Evolutionary conservation across 208 protist species (phyloP).

Genomic region (Wallacemonas sp.): DNA sequence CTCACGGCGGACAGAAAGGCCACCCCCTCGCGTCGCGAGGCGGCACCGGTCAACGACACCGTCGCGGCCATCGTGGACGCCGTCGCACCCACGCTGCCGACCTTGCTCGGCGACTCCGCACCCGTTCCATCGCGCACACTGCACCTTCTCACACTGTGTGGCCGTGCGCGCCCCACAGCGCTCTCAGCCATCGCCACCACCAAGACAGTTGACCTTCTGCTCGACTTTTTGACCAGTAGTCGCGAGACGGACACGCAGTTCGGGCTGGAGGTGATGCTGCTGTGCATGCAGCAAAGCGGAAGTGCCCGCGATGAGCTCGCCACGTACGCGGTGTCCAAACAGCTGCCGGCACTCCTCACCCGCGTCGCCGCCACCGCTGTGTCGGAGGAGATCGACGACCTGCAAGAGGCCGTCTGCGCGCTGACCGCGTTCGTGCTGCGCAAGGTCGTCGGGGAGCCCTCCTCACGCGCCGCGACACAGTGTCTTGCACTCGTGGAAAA

Average conservation of each 20-base stretch:
- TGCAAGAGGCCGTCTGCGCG: slow-evolving; percentile 38
- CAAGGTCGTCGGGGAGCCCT: slow-evolving; percentile 29
- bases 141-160: slow-evolving; percentile 75
- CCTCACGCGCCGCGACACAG: slow-evolving; percentile 35
- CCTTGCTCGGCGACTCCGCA: slow-evolving; percentile 68
- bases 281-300: slow-evolving; percentile 24
- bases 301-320: slow-evolving; percentile 14
- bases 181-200: slow-evolving; percentile 42
- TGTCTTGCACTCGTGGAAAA: slow-evolving; percentile 37
- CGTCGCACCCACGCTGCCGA: slow-evolving; percentile 37
- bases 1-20: slow-evolving; percentile 22
- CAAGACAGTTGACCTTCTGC: slow-evolving; percentile 18
- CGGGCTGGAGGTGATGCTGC: slow-evolving; percentile 1
- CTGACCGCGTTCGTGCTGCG: slow-evolving; percentile 46
- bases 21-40: slow-evolving; percentile 8
- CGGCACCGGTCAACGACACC: slow-evolving; percentile 21
- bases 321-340: slow-evolving; percentile 20
- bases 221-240: slow-evolving; percentile 30
- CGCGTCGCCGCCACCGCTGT: slow-evolving; percentile 40
- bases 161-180: slow-evolving; percentile 45
- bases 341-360: slow-evolving; percentile 46
- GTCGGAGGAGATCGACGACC: slow-evolving; percentile 35
- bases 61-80: slow-evolving; percentile 35
- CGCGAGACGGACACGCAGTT: slow-evolving; percentile 7
- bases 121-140: slow-evolving; percentile 86